Evolutionary conservation across 2,329 filamentous ascomycete genomes (phyloP).

Genomic region (Penicillium sp.): DNA sequence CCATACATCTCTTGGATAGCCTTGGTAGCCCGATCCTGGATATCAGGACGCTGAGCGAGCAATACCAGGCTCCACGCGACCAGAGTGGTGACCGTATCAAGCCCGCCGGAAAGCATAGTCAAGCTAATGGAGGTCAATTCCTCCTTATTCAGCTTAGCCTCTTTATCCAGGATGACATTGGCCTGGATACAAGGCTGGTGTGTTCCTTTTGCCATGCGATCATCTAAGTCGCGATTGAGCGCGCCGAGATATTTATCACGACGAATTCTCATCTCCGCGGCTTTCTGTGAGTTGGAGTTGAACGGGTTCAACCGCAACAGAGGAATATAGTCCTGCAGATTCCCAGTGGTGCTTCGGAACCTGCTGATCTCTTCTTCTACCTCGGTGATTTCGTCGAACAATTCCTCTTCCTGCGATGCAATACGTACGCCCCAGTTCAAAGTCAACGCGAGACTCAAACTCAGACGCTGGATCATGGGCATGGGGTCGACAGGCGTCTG

Average conservation of each 20-base stretch:
- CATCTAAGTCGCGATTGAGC: slow-evolving; percentile 58
- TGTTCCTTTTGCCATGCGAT: slow-evolving; percentile 57
- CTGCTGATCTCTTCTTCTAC: slow-evolving; percentile 71
- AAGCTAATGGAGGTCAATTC: slow-evolving; percentile 64
- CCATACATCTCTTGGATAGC: slow-evolving; percentile 56
- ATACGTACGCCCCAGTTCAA: slow-evolving; percentile 65
- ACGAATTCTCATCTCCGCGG: slow-evolving; percentile 57
- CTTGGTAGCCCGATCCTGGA: slow-evolving; percentile 57
- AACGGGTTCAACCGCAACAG: slow-evolving; percentile 65
- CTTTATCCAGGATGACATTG: slow-evolving; percentile 62
- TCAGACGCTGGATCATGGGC: slow-evolving; percentile 64
- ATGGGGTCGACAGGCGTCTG: slow-evolving; percentile 57
- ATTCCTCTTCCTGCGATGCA: slow-evolving; percentile 55
- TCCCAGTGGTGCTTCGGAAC: slow-evolving; percentile 72
- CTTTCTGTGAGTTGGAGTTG: slow-evolving; percentile 55
- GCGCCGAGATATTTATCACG: slow-evolving; percentile 58
- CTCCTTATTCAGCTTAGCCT: slow-evolving; percentile 58
- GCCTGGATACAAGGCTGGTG: slow-evolving; percentile 64
- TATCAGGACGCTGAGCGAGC: slow-evolving; percentile 57
- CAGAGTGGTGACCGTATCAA: slow-evolving; percentile 64
- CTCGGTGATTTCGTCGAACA: slow-evolving; percentile 68
- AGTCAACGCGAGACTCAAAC: slow-evolving; percentile 59
- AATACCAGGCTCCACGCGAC: slow-evolving; percentile 63
- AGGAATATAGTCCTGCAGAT: slow-evolving; percentile 76
- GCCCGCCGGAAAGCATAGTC: slow-evolving; percentile 64